Evolutionary conservation across 2,329 filamentous ascomycete species (phyloP).

Genomic region (Talaromyces marneffei): DNA sequence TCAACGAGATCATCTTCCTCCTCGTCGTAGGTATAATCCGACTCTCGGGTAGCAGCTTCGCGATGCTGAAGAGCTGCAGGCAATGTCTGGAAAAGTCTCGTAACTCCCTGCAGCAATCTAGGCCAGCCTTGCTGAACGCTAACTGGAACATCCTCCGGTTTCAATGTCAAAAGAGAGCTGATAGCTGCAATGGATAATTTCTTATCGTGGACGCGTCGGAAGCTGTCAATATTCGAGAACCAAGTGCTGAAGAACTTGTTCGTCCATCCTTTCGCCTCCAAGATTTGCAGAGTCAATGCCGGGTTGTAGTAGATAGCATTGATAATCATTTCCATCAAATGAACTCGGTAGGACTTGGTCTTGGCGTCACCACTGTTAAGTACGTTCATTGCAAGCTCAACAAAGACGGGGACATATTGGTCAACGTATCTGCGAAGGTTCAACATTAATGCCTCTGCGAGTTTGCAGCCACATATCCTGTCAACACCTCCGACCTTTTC

Average conservation of each 20-base stretch:
- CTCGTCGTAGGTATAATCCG: slow-evolving; percentile 71
- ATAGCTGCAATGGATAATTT: slow-evolving; percentile 96
- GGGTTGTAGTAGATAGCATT: slow-evolving; percentile 98
- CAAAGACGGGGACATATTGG: slow-evolving; percentile 80
- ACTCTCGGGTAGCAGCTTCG: slow-evolving; percentile 84
- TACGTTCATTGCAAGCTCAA: slow-evolving; percentile 80
- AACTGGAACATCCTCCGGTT: slow-evolving; percentile 74
- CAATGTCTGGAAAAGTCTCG: slow-evolving; percentile 84
- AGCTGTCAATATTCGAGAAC: slow-evolving; percentile 94
- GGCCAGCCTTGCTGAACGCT: slow-evolving; percentile 96
- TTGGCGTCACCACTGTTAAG: slow-evolving; percentile 68
- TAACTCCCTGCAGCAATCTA: slow-evolving; percentile 79
- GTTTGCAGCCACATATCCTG: slow-evolving; percentile 93
- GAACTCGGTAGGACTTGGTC: slow-evolving; percentile 89
- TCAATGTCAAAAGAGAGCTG: slow-evolving; percentile 72
- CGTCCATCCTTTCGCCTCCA: slow-evolving; percentile 91
- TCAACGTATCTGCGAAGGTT: slow-evolving; percentile 86
- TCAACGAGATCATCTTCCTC: slow-evolving; percentile 64
- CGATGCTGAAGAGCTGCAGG: slow-evolving; percentile 84
- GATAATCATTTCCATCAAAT: slow-evolving; percentile 98
- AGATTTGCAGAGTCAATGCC: slow-evolving; percentile 70
- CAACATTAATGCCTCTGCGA: slow-evolving; percentile 95
- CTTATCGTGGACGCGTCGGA: slow-evolving; percentile 94
- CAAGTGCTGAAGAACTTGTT: slow-evolving; percentile 98
- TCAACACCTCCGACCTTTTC: slow-evolving; percentile 90